Base-by-base conservation (phyloP, 2,329 filamentous ascomycete genomes). In the Xenosphaeropsis pyriputrescens region DNA sequence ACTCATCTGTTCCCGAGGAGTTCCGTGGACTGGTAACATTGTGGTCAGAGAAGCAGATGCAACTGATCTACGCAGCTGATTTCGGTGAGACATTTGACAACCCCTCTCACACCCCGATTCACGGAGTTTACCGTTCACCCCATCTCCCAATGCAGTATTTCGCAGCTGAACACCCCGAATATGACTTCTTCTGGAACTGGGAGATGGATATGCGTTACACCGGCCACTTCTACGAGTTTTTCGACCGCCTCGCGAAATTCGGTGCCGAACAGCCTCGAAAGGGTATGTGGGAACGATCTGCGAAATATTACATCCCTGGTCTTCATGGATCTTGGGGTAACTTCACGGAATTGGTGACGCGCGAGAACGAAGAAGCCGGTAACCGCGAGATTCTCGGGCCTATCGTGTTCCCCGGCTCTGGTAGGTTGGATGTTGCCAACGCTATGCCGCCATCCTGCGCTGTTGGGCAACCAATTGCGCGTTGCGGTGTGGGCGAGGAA, bases 11-110 rank as follows among this genome's bases (percentile, higher is more conserved):
- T 49, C 66, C 83, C 1, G 64, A 71, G 42, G 83, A 89, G 51
- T 93, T 93, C 57, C 81, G 79, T 53, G 74, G 78, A 42, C 72
- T 93, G 56, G 82, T 79, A 33, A 85, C 80, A 0, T 63, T 93
- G 5, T 93, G 85, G 85, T 86, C 83, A 2, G 84, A 91, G 56
- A 68, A 74, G 37, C 83, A 89, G 57, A 89, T 93, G 82, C 68
- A 70, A 40, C 67, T 88, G 39, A 76, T 85, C 56, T 93, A 93
- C 51, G 57, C 70, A 42, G 72, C 72, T 2, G 70, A 74, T 31
- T 79, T 86, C n/a, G 77, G 80, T 47, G 73, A 78, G 33, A 72
- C 77, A 1, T 75, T 78, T 49, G 63, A 68, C 39, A 72, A 73
- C 50, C 69, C 68, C 6, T 66, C 64, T 40, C 59, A 70, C 45